Base-by-base conservation (phyloP, 768 basidiomycete genomes). In the Leccinum fibrillosum region DNA sequence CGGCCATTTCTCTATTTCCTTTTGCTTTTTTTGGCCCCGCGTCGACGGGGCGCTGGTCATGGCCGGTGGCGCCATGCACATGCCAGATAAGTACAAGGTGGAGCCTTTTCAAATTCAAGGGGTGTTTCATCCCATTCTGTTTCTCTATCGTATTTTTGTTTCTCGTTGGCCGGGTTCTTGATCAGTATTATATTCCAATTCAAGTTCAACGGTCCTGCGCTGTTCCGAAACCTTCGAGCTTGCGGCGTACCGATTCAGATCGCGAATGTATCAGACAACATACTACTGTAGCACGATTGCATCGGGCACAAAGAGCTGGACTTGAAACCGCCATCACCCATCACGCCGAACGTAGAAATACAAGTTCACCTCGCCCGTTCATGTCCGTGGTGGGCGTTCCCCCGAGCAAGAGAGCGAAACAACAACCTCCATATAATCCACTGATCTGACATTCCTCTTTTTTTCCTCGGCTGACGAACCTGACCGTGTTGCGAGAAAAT, bases 101-200 rank as follows among this genome's bases (percentile, higher is more conserved):
- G 66, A 53, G 59, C 59, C 25, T 58, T 63, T 67, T 60, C 63
- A 66, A 67, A 71, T 67, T 64, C 59, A 17, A 47, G 10, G 25
- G 25, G n/a, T 42, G 39, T 42, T 42, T 42, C 39, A 42, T 42
- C 39, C n/a, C n/a, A 42, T 42, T 9, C 39, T n/a, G n/a, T 42
- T 42, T n/a, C 39, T 42, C n/a, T 37, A 2, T 35, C 6, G 15
- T 35, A 15, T 35, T 35, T 17, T 35, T 15, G 35, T 35, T 37
- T 37, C 37, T 37, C 17, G 37, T 37, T 37, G 17, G 9, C 4
- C 39, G 9, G 39, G 39, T n/a, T 42, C n/a, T 42, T 9, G 39
- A 42, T 42, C 39, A n/a, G 39, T 4, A 42, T 42, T 42, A 9
- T 9, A 42, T 42, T 42, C 39, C 3, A 42, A 42, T 42, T 42